Base-by-base conservation (phyloP, 2,329 filamentous ascomycete genomes). In the Beauveria medogensis region DNA sequence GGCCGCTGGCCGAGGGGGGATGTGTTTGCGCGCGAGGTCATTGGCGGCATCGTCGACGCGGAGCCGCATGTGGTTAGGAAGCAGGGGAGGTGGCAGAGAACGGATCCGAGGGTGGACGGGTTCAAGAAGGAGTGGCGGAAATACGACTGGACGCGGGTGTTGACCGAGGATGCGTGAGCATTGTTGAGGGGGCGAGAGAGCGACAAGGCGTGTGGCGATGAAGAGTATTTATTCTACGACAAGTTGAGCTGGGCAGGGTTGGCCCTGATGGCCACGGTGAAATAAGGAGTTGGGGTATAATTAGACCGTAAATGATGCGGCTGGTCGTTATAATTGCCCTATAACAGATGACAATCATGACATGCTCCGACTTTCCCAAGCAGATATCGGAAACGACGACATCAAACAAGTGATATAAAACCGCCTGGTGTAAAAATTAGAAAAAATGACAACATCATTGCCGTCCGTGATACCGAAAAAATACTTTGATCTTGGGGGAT, bases 11-110 rank as follows among this genome's bases (percentile, higher is more conserved):
- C 95, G 0, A 84, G 82, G 67, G 93, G 93, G 0, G 94, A 99
- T 73, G 73, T 97, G 20, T 99, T 99, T 72, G 94, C 94, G 2
- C 80, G 94, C 59, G 94, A 97, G 75, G 84, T 96, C 7, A 79
- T 99, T 43, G 94, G 92, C 0, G 94, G 93, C 2, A 97, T 99
- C 86, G 75, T 97, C 57, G 92, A 95, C 73, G 80, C 84, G 26
- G 91, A 87, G 64, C 85, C 89, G 3, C 88, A 95, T 66, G 79
- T 95, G 16, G 87, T 96, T 65, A 97, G 94, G 80, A 89, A 86
- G 73, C 92, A 97, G 74, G 94, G 93, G 1, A 80, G 88, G 61
- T 99, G 94, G 94, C 80, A 80, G 18, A 84, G 83, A 71, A 83
- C 82, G 3, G 88, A 88, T 67, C 79, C 81, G 41, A 81, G 93